Conservation (phyloP, 805 yeast genomes). For the Candida patagonica region DNA sequence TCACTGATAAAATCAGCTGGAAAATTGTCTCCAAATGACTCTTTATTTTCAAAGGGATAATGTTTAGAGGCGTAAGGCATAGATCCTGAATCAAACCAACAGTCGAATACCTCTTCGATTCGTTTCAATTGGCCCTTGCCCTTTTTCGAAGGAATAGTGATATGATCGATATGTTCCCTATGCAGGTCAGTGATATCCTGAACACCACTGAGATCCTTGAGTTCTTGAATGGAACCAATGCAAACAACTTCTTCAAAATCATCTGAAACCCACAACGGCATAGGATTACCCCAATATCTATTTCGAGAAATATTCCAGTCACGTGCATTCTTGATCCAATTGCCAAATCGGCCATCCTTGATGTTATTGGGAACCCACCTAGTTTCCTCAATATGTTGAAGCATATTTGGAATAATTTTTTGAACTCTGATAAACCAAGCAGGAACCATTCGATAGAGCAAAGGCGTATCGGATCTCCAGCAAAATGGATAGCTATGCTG, state of each 20-base stretch:
- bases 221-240: conserved; percentile 83
- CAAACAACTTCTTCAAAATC: conserved; percentile 90
- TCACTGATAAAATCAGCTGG: conserved; percentile 98
- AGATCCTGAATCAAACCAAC: conserved; percentile 99
- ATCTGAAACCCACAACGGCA: conserved; percentile 95
- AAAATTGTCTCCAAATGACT: conserved; percentile 61
- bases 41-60: conserved; percentile 87
- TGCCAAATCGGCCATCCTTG: conserved; percentile 90
- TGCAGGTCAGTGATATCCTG: conserved; percentile 76
- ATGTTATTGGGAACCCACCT: conserved; percentile 90
- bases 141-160: conserved; percentile 83
- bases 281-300: conserved; percentile 99
- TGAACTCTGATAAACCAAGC: conserved; percentile 95
- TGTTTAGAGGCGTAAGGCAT: conserved; percentile 98
- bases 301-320: conserved; percentile 99
- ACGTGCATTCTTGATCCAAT: conserved; percentile 98
- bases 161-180: conserved; percentile 83
- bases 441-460: conserved; percentile 92
- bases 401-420: conserved; percentile 82
- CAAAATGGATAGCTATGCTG: conserved; percentile 98
- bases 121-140: conserved; percentile 86
- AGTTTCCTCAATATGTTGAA: conserved; percentile 73
- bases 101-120: conserved; percentile 96
- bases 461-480: conserved; percentile 99
- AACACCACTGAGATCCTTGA: conserved; percentile 75